Evolutionary conservation across 495 filamentous ascomycete species (phyloP).

Genomic region (Tuber calosporum): DNA sequence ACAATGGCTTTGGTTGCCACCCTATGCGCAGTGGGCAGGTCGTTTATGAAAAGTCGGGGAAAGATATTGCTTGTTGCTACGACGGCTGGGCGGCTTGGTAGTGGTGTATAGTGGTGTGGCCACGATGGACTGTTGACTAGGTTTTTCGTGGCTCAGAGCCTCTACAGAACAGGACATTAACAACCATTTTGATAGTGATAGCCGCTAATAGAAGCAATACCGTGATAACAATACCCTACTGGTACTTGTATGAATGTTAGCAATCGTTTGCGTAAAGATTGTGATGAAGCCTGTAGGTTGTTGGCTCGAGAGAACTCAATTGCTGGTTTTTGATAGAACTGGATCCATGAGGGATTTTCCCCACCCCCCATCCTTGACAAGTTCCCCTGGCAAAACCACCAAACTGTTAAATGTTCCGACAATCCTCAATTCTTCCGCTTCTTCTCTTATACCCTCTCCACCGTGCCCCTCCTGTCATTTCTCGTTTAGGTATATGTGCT

Average conservation of each 20-base stretch:
- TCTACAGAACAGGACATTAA: not conserved
- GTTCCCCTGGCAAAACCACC: constrained; percentile 12
- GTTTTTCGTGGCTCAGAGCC: not conserved
- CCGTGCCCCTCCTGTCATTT: not conserved
- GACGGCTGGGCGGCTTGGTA: not conserved
- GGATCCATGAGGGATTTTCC: not conserved
- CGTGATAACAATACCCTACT: not conserved
- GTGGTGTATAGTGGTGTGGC: not conserved
- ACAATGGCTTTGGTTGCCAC: not conserved
- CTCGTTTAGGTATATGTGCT: not conserved
- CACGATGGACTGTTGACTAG: not conserved
- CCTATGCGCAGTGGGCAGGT: not conserved
- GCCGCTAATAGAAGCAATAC: not conserved
- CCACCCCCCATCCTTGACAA: constrained; percentile 17
- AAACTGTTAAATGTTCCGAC: constrained; percentile 23
- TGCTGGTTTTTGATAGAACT: not conserved
- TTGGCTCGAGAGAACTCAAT: not conserved
- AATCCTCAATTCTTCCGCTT: constrained; percentile 6
- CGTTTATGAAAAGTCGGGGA: not conserved
- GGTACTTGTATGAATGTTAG: not conserved
- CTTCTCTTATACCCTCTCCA: not conserved
- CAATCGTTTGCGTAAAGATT: not conserved
- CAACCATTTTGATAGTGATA: not conserved
- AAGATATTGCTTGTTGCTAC: not conserved
- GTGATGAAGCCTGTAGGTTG: not conserved